Base-by-base conservation (phyloP, 768 basidiomycete species). In the Mycena olivaceomarginata region DNA sequence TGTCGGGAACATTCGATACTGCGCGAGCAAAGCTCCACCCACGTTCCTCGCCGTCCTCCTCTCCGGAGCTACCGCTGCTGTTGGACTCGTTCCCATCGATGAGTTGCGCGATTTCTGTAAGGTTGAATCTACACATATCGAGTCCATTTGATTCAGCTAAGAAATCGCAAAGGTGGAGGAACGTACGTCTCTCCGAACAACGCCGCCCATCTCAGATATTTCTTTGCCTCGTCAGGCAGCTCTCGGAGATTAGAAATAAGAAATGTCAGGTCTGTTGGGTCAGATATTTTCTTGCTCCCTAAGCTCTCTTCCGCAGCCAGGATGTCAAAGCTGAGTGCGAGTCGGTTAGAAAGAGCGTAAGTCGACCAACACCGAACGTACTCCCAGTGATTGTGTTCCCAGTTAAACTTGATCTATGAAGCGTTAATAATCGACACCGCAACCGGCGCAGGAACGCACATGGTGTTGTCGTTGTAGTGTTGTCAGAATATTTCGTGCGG, bases 11-110 rank as follows among this genome's bases (percentile, higher is more conserved):
- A 64, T 86, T 89, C 12, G 88, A 86, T 3, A 90, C 89, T 2
- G 90, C 88, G 80, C 90, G 90, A 64, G 89, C 89, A 43, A 92
- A 82, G 73, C 89, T 89, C 89, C 89, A 91, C 82, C 53, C n/a
- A 8, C 87, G 86, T 56, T 91, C 89, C 43, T 90, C 88, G 20
- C 75, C 74, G 77, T 92, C 92, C 57, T 91, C 91, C 53, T 92
- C 90, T 70, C 88, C 88, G 46, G 88, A 88, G 74, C 87, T 89
- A 68, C 89, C 90, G 2, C 86, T 88, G 73, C 86, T 88, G 73
- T 86, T 91, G 9, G 90, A 89, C 75, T 93, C 91, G 83, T 94
- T 93, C 89, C 92, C 92, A 80, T 95, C 94, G 88, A 95, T 92
- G 88, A 95, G 92, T 53, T 92, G 85, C 6, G 93, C 91, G 43